Evolutionary conservation across 768 basidiomycete species (phyloP).

Genomic region (Polyporus arcularius): DNA sequence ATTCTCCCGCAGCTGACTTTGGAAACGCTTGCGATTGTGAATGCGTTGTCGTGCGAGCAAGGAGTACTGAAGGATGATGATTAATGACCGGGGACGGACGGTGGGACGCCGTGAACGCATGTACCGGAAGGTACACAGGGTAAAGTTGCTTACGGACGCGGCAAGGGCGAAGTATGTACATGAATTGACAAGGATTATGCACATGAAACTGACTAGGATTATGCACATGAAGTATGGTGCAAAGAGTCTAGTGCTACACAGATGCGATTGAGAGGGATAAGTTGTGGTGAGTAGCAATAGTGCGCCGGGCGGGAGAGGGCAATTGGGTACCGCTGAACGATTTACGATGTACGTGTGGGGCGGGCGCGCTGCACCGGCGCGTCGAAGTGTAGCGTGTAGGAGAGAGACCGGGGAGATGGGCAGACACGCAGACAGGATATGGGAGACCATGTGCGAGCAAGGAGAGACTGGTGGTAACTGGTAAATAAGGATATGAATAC

Average conservation of each 20-base stretch:
- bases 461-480: neutral
- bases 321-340: neutral
- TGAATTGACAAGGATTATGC: neutral
- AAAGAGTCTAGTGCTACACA: constrained; percentile 1
- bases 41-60: neutral
- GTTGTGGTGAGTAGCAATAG: neutral
- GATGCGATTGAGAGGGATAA: neutral
- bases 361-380: neutral
- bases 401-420: neutral
- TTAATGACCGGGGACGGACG: neutral
- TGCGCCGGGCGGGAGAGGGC: neutral
- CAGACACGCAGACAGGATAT: too few relatives aligned
- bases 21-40: neutral
- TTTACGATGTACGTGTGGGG: neutral
- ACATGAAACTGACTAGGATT: neutral
- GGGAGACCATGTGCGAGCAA: neutral
- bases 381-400: neutral
- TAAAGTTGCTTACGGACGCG: too few relatives aligned
- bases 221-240: neutral
- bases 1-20: neutral
- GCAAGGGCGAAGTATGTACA: neutral
- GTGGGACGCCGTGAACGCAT: neutral
- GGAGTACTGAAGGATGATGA: neutral
- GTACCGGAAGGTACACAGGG: too few relatives aligned
- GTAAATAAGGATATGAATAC: neutral